Conservation (phyloP, 306 rosid genomes). For the Corylus avellana region DNA sequence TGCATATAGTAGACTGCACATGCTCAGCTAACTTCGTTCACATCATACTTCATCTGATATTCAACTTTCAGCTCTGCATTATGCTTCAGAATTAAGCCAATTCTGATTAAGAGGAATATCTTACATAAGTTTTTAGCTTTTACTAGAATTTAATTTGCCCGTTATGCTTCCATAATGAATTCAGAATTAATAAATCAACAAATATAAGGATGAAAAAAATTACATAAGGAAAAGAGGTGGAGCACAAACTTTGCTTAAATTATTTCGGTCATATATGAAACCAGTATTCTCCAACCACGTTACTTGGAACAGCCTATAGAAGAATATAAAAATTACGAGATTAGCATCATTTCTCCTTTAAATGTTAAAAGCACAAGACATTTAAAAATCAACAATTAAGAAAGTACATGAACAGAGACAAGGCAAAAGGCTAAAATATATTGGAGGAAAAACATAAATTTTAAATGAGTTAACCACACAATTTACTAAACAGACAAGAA, state of each 20-base stretch:
- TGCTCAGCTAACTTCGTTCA: constrained; percentile 7
- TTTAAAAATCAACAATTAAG: background rate
- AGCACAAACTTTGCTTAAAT: constrained; percentile 75
- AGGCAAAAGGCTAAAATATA: background rate
- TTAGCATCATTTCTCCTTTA: constrained; percentile 26
- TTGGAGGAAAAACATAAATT: background rate
- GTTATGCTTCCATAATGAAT: constrained; percentile 4
- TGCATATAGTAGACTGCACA: background rate
- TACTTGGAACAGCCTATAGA: constrained; percentile 87
- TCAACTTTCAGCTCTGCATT: constrained; percentile 13
- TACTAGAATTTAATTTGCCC: constrained; percentile 11
- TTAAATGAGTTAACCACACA: background rate
- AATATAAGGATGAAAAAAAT: constrained; percentile 27
- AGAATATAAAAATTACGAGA: constrained; percentile 34
- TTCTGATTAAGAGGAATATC: background rate
- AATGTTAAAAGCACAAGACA: background rate
- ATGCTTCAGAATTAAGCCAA: constrained; percentile 20
- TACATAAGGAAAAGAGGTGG: constrained; percentile 40
- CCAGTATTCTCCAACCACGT: constrained; percentile 75
- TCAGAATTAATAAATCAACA: background rate
- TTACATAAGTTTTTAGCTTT: background rate
- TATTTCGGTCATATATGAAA: constrained; percentile 67
- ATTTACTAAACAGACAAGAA: background rate
- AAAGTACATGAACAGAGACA: background rate
- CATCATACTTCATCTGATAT: constrained; percentile 11